A percentile compares a stretch with the other conserved stretches of the same genome.
These are phyloP conservation scores for Colletotrichum tabaci DNA, from an alignment of 2,329 filamentous ascomycete species.

Conservation along the genomic window DNA sequence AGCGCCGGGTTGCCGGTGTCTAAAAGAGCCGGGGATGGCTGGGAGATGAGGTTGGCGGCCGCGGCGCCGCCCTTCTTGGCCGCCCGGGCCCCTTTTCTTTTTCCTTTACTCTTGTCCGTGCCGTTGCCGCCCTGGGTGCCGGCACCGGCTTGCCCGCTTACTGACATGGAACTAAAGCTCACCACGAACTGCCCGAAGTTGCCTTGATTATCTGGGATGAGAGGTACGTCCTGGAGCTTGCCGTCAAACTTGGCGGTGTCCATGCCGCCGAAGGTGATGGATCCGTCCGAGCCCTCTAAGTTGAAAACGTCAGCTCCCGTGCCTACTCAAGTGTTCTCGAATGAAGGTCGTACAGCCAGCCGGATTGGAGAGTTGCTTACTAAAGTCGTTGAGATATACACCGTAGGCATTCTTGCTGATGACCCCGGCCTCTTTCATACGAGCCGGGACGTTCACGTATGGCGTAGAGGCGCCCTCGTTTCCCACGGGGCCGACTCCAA, in stretches of 20 bases:
- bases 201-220: background rate
- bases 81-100: no score
- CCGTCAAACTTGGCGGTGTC: conserved; percentile 36
- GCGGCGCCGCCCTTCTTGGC: background rate
- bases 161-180: conserved; percentile 15
- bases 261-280: conserved; percentile 30
- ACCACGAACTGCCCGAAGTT: conserved; percentile 1
- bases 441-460: conserved; percentile 24
- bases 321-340: no score
- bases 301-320: background rate
- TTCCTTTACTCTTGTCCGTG: background rate
- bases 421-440: conserved; percentile 16
- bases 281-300: conserved; percentile 19
- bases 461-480: background rate
- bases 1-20: conserved; percentile 18
- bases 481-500: background rate
- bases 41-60: conserved; percentile 2
- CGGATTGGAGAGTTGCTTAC: background rate
- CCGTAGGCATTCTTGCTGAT: conserved; percentile 12
- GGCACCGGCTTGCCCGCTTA: conserved; percentile 1
- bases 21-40: background rate
- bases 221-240: conserved; percentile 18
- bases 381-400: conserved; percentile 23
- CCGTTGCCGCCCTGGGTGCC: background rate
- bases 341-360: background rate